Base-by-base conservation (phyloP, 495 filamentous ascomycete species). In the Aspergillus indologenus region DNA sequence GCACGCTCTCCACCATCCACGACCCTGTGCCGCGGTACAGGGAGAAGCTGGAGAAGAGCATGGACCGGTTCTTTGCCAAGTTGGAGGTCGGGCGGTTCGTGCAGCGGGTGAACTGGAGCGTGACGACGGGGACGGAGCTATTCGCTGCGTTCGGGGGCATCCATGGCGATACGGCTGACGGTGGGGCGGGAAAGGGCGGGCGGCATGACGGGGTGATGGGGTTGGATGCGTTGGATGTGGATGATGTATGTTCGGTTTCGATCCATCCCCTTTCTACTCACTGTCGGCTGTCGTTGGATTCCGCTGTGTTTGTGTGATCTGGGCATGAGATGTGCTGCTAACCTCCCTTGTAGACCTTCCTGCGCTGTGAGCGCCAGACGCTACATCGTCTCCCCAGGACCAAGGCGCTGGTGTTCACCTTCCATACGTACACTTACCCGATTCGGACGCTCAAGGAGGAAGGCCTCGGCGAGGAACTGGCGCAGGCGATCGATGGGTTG, bases 381-480 rank as follows among this genome's bases (percentile, higher is more conserved):
- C 68, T 95, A 47, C 89, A 88, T 72, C 82, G 91, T 6, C 69
- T 94, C 23, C 88, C 89, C 0, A 63, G 71, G 56, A 86, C 83
- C 0, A 73, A 76, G 23, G 89, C 88, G 1, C 62, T 93, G 9
- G 75, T 93, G 1, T 93, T 95, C 69, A 83, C 77, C 29, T 87
- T 94, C 69, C 90, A 93, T 72, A 94, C 89, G 11, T 94, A 92
- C 71, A 67, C 86, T 42, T 92, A 91, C 66, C 80, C 85, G 3
- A 62, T 96, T 1, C 61, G 64, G 17, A 76, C 87, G 18, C 79
- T 96, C 58, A 90, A 86, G 70, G 82, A 76, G 6, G 90, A 92
- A 62, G 89, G 88, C 0, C 66, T 81, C 3, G 85, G 83, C 0
- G 79, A 84, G 66, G 81, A 85, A 24, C 69, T 96, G 26, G 88